Evolutionary conservation across 2,329 filamentous ascomycete species (phyloP), one percentile per base, ranked within the genome.

Genomic region (Cladosporium sp.): DNA sequence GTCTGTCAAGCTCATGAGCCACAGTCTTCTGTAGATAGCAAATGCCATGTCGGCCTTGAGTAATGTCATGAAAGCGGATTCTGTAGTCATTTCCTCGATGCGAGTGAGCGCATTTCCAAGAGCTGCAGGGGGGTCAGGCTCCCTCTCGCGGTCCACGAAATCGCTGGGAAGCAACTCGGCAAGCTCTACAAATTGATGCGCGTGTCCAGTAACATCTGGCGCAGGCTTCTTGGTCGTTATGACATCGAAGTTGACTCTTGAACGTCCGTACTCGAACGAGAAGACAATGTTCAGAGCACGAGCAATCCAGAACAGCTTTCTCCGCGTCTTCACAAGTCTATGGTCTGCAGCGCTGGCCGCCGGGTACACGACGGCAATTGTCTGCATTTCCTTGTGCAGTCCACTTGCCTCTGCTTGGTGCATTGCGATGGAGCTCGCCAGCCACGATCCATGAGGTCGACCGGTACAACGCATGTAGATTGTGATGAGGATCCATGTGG

Each of bases 241-340:
- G 7, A 78, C 76, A 45, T 77, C 77, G 1, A 82, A 75, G 63
- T 74, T 62, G 49, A 83, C 78, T 12, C 79, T 72, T 0, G 81
- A 81, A 0, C 80, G 75, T 1, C 82, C 82, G 54, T 83, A 77
- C 56, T 85, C 82, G 59, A 83, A 84, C 0, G 82, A 84, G 22
- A 80, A 77, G 76, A 82, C 83, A 19, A 78, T 79, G 62, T 84
- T 83, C 15, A 84, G 73, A 36, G 83, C 81, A 15, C 80, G 78
- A 0, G 81, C 78, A 40, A 83, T 77, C 49, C 78, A 78, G 58
- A 82, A 76, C 1, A 70, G 61, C 34, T 65, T 63, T 58, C 69
- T 51, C 13, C 69, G 56, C 15, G 60, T 62, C 57, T 69, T 70
- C 1, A 65, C 66, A 1, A 71, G 59, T 34, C 68, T 69, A 57